Base-by-base conservation (phyloP, 202 grass and related monocot species). In the Setaria italica region DNA sequence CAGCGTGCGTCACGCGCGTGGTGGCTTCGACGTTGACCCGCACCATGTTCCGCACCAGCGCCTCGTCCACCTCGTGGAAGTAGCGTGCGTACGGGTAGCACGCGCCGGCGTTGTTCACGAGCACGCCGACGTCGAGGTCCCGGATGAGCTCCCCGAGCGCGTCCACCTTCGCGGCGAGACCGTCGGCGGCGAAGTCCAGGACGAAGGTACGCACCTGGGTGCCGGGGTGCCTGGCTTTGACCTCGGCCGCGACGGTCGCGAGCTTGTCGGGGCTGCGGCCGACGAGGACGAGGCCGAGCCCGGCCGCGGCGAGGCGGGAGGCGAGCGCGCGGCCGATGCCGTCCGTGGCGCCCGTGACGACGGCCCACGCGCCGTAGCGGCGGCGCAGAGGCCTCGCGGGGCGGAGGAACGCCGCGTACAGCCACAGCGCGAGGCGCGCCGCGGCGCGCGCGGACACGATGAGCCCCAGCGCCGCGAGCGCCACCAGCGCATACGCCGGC, bases 341-440 rank as follows among this genome's bases (percentile, higher is more conserved):
- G 57, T 62, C 75, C 37, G 35, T 62, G 57, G 75, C 56, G 56
- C 56, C 91, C 41, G 91, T 93, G 71, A 93, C 88, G 41, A 93
- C 85, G 30, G 88, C 91, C 88, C 88, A 90, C 0, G 71, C 25
- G 48, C 85, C 88, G 81, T 89, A 89, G 13, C 81, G 85, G 8
- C 67, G 33, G 10, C 88, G 88, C 62, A 89, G 82, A 1, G 82
- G 81, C 72, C 80, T 90, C n/a, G 29, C 85, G 0, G 88, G 88
- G 30, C 91, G 91, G 81, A 90, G 91, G 88, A 90, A 90, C 20
- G 85, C 76, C 51, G 79, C 85, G 85, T 82, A 88, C 57, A 85
- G 47, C 91, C 91, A 93, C 16, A 55, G 65, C 13, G 66, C 70
- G 1, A 85, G 65, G 67, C 75, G 58, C 53, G 30, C 10, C 1